Evolutionary conservation across 1,284 basidiomycete genomes (phyloP).

Genomic region (Irpex lacteus): DNA sequence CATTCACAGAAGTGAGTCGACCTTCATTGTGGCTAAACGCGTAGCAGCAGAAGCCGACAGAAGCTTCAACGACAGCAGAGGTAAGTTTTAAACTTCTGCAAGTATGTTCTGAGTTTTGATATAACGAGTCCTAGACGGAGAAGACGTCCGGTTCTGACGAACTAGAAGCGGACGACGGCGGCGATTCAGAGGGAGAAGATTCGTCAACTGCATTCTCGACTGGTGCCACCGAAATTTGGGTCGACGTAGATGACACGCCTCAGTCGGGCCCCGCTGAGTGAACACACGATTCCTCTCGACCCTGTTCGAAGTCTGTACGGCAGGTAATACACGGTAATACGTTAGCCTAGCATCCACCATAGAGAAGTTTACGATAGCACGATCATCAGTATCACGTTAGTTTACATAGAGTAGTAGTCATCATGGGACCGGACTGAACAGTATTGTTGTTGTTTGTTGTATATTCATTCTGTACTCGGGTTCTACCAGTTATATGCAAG

Average conservation of each 20-base stretch:
- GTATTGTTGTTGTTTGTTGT: not conserved
- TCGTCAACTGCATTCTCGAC: slow-evolving; percentile 19
- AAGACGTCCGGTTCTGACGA: not conserved
- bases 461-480: not conserved
- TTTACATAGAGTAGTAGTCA: not conserved
- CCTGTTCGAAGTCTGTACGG: not conserved
- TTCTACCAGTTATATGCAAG: not conserved
- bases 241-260: slow-evolving; percentile 48
- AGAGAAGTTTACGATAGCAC: not conserved
- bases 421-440: not conserved
- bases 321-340: not conserved
- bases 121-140: too few species aligned
- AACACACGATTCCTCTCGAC: not conserved
- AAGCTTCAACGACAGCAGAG: not conserved
- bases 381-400: not conserved
- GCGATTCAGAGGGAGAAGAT: slow-evolving; percentile 25
- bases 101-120: too few species aligned
- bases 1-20: not conserved
- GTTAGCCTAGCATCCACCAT: not conserved
- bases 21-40: not conserved
- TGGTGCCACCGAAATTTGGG: slow-evolving; percentile 65
- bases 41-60: slow-evolving; percentile 2
- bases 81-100: not conserved
- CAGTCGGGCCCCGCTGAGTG: slow-evolving; percentile 11
- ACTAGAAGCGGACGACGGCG: slow-evolving; percentile 11